Evolutionary conservation across 1,284 basidiomycete species (phyloP).

Genomic region (Pascua sp.): DNA sequence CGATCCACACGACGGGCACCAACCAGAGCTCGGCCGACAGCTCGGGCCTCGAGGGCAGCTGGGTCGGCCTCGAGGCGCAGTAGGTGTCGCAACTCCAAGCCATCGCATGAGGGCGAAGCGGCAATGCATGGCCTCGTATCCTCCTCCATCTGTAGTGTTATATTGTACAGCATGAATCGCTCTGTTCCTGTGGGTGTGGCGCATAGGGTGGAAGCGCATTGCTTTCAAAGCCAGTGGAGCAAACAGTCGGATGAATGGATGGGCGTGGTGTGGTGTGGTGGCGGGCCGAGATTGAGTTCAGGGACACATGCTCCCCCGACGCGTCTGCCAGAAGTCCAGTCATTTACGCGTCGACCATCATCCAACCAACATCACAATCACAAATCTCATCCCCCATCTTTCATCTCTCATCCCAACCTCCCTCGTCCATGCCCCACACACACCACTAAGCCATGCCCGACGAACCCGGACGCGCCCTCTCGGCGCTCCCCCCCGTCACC

Average conservation of each 20-base stretch:
- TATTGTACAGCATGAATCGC: no score
- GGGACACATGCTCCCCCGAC: neutral
- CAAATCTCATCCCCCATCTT: neutral
- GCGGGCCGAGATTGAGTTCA: neutral
- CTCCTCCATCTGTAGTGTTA: no score
- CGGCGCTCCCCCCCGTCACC: neutral
- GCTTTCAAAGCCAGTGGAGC: neutral
- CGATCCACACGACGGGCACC: slow-evolving; percentile 35
- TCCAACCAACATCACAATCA: neutral
- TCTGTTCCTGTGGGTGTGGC: no score
- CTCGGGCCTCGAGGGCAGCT: slow-evolving; percentile 37
- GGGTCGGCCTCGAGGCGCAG: slow-evolving; percentile 24
- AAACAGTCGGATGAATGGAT: neutral
- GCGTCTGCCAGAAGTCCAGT: neutral
- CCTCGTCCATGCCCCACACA: neutral
- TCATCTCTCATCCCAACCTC: neutral
- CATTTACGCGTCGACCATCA: neutral
- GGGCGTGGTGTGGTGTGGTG: neutral
- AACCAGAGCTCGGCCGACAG: slow-evolving; percentile 21
- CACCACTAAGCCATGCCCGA: neutral
- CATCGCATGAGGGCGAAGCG: no score
- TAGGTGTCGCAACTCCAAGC: neutral
- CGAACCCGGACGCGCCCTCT: neutral
- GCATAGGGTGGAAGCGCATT: neutral
- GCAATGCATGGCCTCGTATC: no score